Base-by-base conservation (phyloP, 805 yeast genomes). In the Priceomyces haplophilus region DNA sequence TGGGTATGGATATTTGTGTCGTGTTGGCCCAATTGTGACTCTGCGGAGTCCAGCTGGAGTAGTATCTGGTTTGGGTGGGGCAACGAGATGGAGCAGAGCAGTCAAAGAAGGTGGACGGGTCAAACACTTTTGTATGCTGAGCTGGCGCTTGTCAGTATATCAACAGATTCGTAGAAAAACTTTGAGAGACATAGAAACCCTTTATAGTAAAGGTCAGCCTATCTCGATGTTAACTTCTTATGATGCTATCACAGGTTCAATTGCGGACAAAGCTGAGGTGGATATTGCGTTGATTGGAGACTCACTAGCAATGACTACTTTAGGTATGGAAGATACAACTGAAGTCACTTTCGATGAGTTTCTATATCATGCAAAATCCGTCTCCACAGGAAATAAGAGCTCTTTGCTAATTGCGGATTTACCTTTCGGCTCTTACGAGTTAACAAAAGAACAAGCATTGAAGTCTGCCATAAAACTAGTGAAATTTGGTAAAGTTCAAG, bases 231-330 rank as follows among this genome's bases (percentile, higher is more conserved):
- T 89, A n/a, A 91, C 99, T 0, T 95, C 96, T 0, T 88, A 91
- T 59, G 98, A 91, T 58, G 84, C 73, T 54, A 79, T 90, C 13
- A 82, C 96, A 0, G 93, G 82, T 0, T 67, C 71, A 23, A 69
- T 85, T 53, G 95, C 89, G 0, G 82, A 83, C 18, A 61, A 72
- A 13, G 78, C 90, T 0, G 74, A 76, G 0, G 72, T 80, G 2
- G 97, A 91, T 52, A 73, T 83, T 44, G 71, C 83, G 5, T 72
- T 91, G 2, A 82, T 91, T 3, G 99, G 99, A 3, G 99, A 91
- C 61, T 90, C 97, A 0, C 65, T 93, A 19, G 88, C 97, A 0
- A 91, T 89, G 97, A 90, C 87, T 1, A 76, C 95, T 0, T 72
- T 88, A 48, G 99, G 99, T 0, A 83, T 84, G 56, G 72, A 72